Conservation (phyloP, 2,329 filamentous ascomycete species). For the Stenocarpella maydis region DNA sequence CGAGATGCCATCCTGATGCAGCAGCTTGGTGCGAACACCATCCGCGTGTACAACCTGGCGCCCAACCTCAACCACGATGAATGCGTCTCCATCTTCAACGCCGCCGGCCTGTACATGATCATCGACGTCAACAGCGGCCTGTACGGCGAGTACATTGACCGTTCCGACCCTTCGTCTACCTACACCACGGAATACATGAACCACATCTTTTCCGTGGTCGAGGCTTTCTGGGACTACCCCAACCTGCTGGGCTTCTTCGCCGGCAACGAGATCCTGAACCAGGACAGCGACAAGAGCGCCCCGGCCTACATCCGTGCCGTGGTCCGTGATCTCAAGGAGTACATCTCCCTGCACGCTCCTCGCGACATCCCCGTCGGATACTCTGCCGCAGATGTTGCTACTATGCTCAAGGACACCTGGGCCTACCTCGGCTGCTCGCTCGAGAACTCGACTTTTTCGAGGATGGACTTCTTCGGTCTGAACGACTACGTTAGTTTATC, state of each 20-base stretch:
- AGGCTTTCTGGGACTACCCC: constrained; percentile 67
- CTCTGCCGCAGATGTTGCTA: constrained; percentile 77
- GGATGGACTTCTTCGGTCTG: constrained; percentile 76
- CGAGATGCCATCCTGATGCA: constrained; percentile 67
- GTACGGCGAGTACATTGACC: constrained; percentile 60
- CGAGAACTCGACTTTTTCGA: constrained; percentile 58
- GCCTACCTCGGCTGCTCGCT: constrained; percentile 73
- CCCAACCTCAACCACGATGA: constrained; percentile 67
- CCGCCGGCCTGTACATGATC: constrained; percentile 53
- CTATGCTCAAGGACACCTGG: constrained; percentile 73
- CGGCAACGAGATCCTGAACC: constrained; percentile 77
- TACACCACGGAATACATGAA: constrained; percentile 60
- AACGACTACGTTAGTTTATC: constrained; percentile 61
- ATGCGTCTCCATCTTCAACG: constrained; percentile 69
- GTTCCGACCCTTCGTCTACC: constrained; percentile 59
- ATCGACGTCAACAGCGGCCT: constrained; percentile 69
- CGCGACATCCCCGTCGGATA: constrained; percentile 76
- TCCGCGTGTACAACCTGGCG: constrained; percentile 70
- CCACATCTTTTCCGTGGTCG: constrained; percentile 66
- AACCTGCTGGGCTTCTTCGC: constrained; percentile 73
- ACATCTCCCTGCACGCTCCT: constrained; percentile 73
- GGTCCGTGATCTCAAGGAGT: constrained; percentile 78
- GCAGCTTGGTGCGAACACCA: constrained; percentile 65
- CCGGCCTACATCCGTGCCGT: constrained; percentile 74
- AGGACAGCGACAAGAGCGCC: constrained; percentile 62